Conservation (phyloP, 352 stramenopile genomes). For the Pelagophyceae sp. region DNA sequence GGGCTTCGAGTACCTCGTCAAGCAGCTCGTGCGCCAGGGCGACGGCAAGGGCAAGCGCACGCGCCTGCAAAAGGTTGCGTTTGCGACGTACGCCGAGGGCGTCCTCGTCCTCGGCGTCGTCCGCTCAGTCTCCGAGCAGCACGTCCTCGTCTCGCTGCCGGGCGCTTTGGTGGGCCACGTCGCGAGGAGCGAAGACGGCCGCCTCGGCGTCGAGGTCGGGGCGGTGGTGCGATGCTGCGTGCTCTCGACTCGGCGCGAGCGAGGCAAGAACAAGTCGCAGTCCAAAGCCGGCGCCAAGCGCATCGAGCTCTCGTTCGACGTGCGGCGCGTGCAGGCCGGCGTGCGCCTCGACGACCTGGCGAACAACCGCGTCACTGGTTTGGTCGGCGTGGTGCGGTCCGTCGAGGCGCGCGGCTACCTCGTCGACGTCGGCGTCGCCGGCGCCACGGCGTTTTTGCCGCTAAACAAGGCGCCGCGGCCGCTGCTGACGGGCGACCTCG, state of each 20-base stretch:
- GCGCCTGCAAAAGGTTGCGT: not conserved
- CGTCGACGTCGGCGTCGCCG: constrained; percentile 4
- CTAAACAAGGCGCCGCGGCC: too few relatives aligned
- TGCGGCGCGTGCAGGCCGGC: not conserved
- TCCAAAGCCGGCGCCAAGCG: not conserved
- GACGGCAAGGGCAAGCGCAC: not conserved
- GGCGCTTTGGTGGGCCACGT: constrained; percentile 12
- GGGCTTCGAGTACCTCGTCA: not conserved
- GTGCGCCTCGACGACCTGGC: not conserved
- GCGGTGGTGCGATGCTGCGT: constrained; percentile 4
- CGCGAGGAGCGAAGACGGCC: not conserved
- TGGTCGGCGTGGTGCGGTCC: not conserved
- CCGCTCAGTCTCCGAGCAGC: not conserved
- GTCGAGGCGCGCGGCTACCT: not conserved
- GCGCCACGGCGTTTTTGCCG: not conserved
- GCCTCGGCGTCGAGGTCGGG: not conserved
- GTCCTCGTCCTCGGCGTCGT: not conserved
- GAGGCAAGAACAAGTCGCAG: not conserved
- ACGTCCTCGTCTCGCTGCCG: constrained; percentile 12
- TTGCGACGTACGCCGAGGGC: not conserved
- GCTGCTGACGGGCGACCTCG: not conserved
- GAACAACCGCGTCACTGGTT: not conserved
- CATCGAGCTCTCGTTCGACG: not conserved
- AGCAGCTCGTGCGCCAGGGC: not conserved
- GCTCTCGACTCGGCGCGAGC: not conserved